phyloP scores from a whole-genome alignment of 2,329 filamentous ascomycete species.

The Dactylellina cionopaga region DNA sequence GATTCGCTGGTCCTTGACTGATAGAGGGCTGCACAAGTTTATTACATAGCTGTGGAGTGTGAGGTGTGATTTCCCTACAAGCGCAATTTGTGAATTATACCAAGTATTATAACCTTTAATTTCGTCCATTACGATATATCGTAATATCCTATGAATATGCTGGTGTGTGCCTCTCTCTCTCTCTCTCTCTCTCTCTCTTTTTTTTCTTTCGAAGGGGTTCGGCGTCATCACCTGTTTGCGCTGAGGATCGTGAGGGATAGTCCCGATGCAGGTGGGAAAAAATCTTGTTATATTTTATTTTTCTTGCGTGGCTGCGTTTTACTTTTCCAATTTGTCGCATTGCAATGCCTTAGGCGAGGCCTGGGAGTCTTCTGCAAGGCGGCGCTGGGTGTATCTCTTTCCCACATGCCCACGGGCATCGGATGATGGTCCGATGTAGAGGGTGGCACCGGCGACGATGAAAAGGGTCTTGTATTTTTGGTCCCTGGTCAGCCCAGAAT shows the following conservation, averaged over 20 bases:
- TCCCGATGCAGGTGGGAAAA: slow-evolving; percentile 11
- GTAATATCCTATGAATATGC: too few species aligned
- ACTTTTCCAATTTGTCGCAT: slow-evolving; percentile 48
- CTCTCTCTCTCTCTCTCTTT: too few species aligned
- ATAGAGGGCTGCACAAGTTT: slow-evolving; percentile 4
- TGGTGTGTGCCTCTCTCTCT: slow-evolving; percentile 18
- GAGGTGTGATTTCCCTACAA: slow-evolving; percentile 3
- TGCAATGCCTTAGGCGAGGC: slow-evolving; percentile 51
- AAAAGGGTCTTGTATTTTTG: slow-evolving; percentile 4
- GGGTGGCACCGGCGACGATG: slow-evolving; percentile 38
- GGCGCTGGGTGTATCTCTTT: slow-evolving; percentile 47
- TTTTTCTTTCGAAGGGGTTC: slow-evolving; percentile 20
- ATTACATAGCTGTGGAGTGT: slow-evolving; percentile 26
- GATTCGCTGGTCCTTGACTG: slow-evolving; percentile 48
- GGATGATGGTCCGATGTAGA: slow-evolving; percentile 53
- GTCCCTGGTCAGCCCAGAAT: slow-evolving; percentile 53
- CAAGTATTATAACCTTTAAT: too few species aligned
- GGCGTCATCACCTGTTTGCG: slow-evolving; percentile 49
- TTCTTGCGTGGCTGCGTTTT: slow-evolving; percentile 30
- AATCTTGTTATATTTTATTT: slow-evolving; percentile 9
- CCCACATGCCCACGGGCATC: slow-evolving; percentile 49
- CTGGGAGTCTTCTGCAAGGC: slow-evolving; percentile 47
- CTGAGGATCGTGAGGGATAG: slow-evolving; percentile 18
- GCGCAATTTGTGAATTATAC: background rate
- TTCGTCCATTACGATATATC: too few species aligned